Conservation (phyloP, 305 asterid species). For the Fraxinus greggii region DNA sequence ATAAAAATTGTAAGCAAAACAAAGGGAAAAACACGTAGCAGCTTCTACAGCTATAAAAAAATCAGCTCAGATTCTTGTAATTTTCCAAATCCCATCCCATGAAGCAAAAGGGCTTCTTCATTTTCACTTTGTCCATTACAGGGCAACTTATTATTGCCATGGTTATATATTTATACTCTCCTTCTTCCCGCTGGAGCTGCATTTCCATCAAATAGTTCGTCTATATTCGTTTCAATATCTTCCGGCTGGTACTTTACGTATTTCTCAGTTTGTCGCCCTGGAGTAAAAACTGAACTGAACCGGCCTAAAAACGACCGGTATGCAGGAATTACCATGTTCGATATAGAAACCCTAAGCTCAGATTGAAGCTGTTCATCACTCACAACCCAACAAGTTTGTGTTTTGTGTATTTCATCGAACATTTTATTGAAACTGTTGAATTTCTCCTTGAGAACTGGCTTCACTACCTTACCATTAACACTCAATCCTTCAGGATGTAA, state of each 20-base stretch:
- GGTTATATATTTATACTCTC: conserved; percentile 24
- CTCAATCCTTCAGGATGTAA: conserved; percentile 66
- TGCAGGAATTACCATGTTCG: conserved; percentile 92
- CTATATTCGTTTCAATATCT: conserved; percentile 68
- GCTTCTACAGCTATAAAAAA: not conserved
- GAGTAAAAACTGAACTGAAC: conserved; percentile 69
- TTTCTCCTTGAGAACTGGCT: conserved; percentile 81
- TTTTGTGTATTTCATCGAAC: conserved; percentile 81
- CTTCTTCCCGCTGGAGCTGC: conserved; percentile 44
- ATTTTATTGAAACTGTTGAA: conserved; percentile 78
- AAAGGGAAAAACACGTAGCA: not conserved
- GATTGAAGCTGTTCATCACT: conserved; percentile 92
- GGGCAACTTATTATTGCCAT: not conserved
- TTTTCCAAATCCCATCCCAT: not conserved
- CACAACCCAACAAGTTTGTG: conserved; percentile 83
- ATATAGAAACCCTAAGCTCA: conserved; percentile 84
- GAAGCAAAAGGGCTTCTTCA: not conserved
- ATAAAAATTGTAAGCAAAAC: not conserved
- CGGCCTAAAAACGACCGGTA: conserved; percentile 82
- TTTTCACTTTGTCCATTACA: not conserved
- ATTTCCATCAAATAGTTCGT: conserved; percentile 78
- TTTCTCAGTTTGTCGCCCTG: conserved; percentile 92
- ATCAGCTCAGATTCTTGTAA: not conserved
- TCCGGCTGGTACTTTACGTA: conserved; percentile 83
- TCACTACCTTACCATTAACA: conserved; percentile 66